Evolutionary conservation across 2,329 filamentous ascomycete genomes (phyloP), one percentile per base, ranked within the genome.

Genomic region (Penicillium sp.): DNA sequence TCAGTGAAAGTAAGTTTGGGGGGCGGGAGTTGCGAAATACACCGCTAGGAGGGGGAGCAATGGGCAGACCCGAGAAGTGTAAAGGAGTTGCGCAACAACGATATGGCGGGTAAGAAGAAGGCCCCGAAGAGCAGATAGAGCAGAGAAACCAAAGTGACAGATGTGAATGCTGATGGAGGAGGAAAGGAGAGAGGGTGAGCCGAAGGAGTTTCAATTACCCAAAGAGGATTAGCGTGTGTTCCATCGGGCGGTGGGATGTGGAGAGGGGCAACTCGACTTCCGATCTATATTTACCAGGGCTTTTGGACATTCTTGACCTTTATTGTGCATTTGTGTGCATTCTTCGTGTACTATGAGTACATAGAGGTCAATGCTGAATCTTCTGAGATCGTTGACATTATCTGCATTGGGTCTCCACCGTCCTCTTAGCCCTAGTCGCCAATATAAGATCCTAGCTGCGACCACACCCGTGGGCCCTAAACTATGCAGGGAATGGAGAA

Each of bases 191-290:
- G 54, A 56, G 55, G 55, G 58, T 59, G 60, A 64, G 60, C 62
- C 53, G 59, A 63, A 62, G 60, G 61, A 57, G 56, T 54, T 59
- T 62, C 57, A 53, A 56, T 60, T 64, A 14, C 60, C 58, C 47
- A 4, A 53, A 53, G 13, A 5, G 50, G 61, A 55, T 62, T 64
- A 64, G 61, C 56, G 58, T 46, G 53, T 60, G 59, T 60, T 63
- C 55, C 58, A 59, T 62, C 60, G 58, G 58, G 61, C 61, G 61
- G 61, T 63, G 61, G 60, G 61, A 58, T 64, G 61, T 61, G 61
- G 61, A 60, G 62, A 64, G 62, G 62, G 61, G 62, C 61, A 63
- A 18, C 38, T 53, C 34, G 50, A 42, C 32, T 14, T 32, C 31
- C 41, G 44, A 39, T 18, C 13, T 36, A 36, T 36, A 36, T n/a